These are phyloP conservation scores for Hypoxylon sp. DNA, from an alignment of 2,329 filamentous ascomycete species.

Conservation along the genomic window DNA sequence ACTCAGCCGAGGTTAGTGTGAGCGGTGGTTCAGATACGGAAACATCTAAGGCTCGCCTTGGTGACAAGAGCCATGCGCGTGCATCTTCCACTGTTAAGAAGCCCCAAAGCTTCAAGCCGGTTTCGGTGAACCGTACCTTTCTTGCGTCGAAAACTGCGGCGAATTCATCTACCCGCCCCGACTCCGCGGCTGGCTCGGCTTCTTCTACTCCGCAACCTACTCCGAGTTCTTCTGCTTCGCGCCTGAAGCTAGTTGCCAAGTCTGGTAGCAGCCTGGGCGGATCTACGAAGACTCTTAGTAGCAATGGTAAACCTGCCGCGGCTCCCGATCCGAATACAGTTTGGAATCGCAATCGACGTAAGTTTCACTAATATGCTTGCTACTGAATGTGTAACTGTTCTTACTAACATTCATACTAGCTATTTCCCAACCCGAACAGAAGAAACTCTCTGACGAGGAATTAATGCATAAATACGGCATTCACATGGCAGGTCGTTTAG, in stretches of 20 bases:
- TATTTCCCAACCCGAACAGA: slow-evolving; percentile 76
- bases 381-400: slow-evolving; percentile 27
- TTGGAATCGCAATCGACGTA: slow-evolving; percentile 92
- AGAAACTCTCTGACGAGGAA: slow-evolving; percentile 89
- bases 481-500: slow-evolving; percentile 83
- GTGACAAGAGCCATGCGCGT: slow-evolving; percentile 72
- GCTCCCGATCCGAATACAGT: slow-evolving; percentile 81
- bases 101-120: slow-evolving; percentile 83
- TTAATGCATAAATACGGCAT: slow-evolving; percentile 87
- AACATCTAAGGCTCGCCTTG: slow-evolving; percentile 71
- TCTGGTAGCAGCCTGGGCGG: slow-evolving; percentile 73
- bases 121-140: slow-evolving; percentile 88
- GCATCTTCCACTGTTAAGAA: slow-evolving; percentile 77
- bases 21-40: slow-evolving; percentile 85
- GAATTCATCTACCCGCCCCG: slow-evolving; percentile 63
- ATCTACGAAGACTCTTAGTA: slow-evolving; percentile 62
- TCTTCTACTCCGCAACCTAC: slow-evolving; percentile 62
- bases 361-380: slow-evolving; percentile 51
- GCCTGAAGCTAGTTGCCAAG: slow-evolving; percentile 83
- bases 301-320: slow-evolving; percentile 70
- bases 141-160: slow-evolving; percentile 77
- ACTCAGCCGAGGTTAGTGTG: slow-evolving; percentile 76
- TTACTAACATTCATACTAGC: slow-evolving; percentile 60
- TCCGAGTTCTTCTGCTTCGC: slow-evolving; percentile 66
- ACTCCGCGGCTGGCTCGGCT: slow-evolving; percentile 63